phyloP scores from a whole-genome alignment of 306 rosid genomes.

The Ziziphus jujuba region DNA sequence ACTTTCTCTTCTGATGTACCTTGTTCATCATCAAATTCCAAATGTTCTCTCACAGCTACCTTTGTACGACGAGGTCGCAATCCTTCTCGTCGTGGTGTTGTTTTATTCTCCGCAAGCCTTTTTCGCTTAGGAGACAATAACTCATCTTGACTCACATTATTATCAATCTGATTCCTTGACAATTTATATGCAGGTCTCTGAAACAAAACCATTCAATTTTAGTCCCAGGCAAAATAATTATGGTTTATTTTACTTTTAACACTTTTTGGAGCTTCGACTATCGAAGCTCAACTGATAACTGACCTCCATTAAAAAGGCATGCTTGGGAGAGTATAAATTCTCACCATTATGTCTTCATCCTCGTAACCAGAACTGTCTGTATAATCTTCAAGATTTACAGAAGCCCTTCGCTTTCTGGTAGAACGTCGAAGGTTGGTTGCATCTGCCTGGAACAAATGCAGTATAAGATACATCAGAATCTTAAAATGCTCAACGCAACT shows the following conservation, averaged over 20 bases:
- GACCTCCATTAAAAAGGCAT: conserved; percentile 1
- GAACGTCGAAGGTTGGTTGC: conserved; percentile 73
- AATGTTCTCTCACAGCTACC: conserved; percentile 44
- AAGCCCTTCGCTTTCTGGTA: conserved; percentile 59
- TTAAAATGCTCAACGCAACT: conserved; percentile 20
- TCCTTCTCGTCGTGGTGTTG: conserved; percentile 89
- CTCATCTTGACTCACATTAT: conserved; percentile 49
- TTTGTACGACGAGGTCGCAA: conserved; percentile 86
- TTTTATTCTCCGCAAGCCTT: conserved; percentile 39
- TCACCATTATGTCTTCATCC: conserved; percentile 78
- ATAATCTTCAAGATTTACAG: conserved; percentile 45
- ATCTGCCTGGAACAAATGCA: conserved; percentile 39
- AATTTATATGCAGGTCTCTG: conserved; percentile 57
- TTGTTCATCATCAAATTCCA: conserved; percentile 69
- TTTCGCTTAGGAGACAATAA: conserved; percentile 58
- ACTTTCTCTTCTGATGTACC: conserved; percentile 68
- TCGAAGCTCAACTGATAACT: conserved; percentile 24
- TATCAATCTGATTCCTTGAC: conserved; percentile 46
- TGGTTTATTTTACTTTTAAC: background rate
- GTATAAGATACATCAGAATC: conserved; percentile 21
- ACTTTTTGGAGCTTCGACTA: background rate
- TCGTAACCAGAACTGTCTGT: conserved; percentile 68
- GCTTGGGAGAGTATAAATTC: conserved; percentile 25
- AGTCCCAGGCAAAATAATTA: conserved; percentile 28
- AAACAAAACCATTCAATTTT: conserved; percentile 33